phyloP scores from a whole-genome alignment of 495 filamentous ascomycete species.

The Jackrogersella minutella region DNA sequence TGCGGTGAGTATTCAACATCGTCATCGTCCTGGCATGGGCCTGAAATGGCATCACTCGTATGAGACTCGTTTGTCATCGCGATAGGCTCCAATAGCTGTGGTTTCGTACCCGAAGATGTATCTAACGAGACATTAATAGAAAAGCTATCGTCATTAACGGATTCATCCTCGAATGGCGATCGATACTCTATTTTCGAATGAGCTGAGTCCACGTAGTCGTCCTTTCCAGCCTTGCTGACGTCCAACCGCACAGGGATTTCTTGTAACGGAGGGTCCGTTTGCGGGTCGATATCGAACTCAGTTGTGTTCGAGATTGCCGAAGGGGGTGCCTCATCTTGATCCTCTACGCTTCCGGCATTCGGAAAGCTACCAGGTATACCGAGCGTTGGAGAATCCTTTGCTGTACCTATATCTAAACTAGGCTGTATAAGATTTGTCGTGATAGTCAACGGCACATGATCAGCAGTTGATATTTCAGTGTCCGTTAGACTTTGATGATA shows the following conservation, averaged over 20 bases:
- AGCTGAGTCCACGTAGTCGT: conserved; percentile 6
- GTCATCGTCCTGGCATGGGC: conserved; percentile 31
- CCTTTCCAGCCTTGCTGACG: conserved; percentile 29
- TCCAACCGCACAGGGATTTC: conserved; percentile 40
- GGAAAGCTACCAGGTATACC: conserved; percentile 70
- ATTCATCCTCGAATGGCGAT: conserved; percentile 48
- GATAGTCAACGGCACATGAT: conserved; percentile 42
- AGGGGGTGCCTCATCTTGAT: conserved; percentile 56
- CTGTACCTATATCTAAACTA: conserved; percentile 15
- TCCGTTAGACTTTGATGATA: conserved; percentile 19
- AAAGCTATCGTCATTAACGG: conserved; percentile 48
- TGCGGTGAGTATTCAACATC: conserved; percentile 51
- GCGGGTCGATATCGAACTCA: conserved; percentile 74
- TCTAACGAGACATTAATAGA: conserved; percentile 55
- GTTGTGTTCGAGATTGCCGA: conserved; percentile 68
- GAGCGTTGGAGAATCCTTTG: conserved; percentile 71
- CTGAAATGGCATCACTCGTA: conserved; percentile 34
- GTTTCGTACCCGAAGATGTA: conserved; percentile 33
- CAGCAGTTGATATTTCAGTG: conserved; percentile 20
- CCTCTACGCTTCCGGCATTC: conserved; percentile 24
- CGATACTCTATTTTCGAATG: conserved; percentile 51
- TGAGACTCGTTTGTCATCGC: conserved; percentile 18
- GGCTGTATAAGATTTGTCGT: conserved; percentile 39
- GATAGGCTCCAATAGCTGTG: conserved; percentile 13
- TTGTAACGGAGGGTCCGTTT: conserved; percentile 60